phyloP scores from a whole-genome alignment of 1,284 basidiomycete species.

The Wolfiporia cocos region DNA sequence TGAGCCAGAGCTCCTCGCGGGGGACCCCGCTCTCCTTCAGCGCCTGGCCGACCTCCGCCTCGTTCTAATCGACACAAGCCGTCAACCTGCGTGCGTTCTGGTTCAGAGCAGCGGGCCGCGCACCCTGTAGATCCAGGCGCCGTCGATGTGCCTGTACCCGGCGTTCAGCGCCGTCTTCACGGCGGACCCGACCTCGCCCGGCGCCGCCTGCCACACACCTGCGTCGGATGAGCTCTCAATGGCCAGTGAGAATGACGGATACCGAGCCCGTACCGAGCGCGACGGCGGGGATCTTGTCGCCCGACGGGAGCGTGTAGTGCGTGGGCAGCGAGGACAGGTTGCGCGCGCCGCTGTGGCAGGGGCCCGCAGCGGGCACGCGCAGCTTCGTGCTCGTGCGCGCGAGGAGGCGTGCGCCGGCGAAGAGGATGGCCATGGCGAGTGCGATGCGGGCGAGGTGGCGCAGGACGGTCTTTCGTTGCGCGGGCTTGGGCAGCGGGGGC shows the following conservation, averaged over 20 bases:
- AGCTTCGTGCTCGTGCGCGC: conserved; percentile 4
- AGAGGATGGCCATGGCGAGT: conserved; percentile 19
- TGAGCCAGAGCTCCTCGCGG: conserved; percentile 42
- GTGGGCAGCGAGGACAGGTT: conserved; percentile 32
- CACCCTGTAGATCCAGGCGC: conserved; percentile 63
- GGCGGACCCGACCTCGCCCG: conserved; percentile 49
- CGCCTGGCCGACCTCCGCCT: conserved; percentile 42
- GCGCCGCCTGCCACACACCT: conserved; percentile 61
- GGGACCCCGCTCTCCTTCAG: conserved; percentile 33
- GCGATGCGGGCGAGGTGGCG: conserved; percentile 13
- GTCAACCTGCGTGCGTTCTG: background rate
- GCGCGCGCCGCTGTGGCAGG: conserved; percentile 11
- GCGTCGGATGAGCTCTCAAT: background rate
- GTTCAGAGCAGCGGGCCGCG: conserved; percentile 3
- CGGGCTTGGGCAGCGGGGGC: background rate
- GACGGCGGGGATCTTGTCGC: conserved; percentile 55
- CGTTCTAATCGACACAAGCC: conserved; percentile 33
- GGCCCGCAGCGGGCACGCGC: conserved; percentile 9
- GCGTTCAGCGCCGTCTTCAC: conserved; percentile 53
- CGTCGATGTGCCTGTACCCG: conserved; percentile 75
- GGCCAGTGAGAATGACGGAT: no score
- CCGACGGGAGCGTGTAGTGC: conserved; percentile 51
- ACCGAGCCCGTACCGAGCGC: conserved; percentile 41
- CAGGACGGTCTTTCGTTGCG: conserved; percentile 17
- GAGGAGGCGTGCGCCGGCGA: conserved; percentile 13